These are phyloP conservation scores for Rhizopus arrhizus DNA, from an alignment of 371 early-diverging fungal species.

Conservation along the genomic window DNA sequence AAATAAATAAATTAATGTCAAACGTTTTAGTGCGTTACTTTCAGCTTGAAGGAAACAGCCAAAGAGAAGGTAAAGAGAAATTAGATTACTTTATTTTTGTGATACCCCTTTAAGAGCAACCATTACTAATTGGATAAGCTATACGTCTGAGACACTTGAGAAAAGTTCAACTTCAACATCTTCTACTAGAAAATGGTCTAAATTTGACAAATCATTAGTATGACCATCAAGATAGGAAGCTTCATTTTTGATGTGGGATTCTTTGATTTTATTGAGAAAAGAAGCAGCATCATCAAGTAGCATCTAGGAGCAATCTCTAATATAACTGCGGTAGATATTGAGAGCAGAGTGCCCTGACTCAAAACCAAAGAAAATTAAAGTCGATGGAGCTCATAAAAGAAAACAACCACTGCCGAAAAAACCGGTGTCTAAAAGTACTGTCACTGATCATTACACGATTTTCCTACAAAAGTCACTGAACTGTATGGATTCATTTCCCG, in stretches of 20 bases:
- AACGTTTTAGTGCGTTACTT: too few species aligned
- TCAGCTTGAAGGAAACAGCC: too few species aligned
- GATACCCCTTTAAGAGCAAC: too few species aligned
- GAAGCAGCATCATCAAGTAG: slow-evolving; percentile 7
- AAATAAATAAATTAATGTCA: too few species aligned
- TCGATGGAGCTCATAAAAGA: slow-evolving; percentile 11
- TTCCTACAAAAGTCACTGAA: slow-evolving; percentile 19
- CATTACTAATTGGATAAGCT: too few species aligned
- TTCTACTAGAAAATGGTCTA: too few species aligned
- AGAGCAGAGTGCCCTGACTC: too few species aligned
- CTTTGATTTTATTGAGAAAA: slow-evolving; percentile 6
- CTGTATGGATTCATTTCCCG: slow-evolving; percentile 21
- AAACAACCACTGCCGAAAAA: slow-evolving; percentile 1
- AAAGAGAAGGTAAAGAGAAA: too few species aligned
- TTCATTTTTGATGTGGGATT: slow-evolving; percentile 9
- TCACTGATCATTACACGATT: not conserved
- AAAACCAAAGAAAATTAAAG: slow-evolving; percentile 7
- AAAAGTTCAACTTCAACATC: too few species aligned
- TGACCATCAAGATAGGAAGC: slow-evolving; percentile 2
- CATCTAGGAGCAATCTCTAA: not conserved
- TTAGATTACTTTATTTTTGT: too few species aligned
- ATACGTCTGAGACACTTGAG: too few species aligned
- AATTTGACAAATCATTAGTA: slow-evolving; percentile 4
- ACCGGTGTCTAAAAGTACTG: slow-evolving; percentile 3
- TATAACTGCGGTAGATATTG: too few species aligned